A percentile compares a stretch with the other conserved stretches of the same genome.
These are phyloP conservation scores for Fusarium xyrophilum DNA, from an alignment of 2,329 filamentous ascomycete species.

Conservation along the genomic window DNA sequence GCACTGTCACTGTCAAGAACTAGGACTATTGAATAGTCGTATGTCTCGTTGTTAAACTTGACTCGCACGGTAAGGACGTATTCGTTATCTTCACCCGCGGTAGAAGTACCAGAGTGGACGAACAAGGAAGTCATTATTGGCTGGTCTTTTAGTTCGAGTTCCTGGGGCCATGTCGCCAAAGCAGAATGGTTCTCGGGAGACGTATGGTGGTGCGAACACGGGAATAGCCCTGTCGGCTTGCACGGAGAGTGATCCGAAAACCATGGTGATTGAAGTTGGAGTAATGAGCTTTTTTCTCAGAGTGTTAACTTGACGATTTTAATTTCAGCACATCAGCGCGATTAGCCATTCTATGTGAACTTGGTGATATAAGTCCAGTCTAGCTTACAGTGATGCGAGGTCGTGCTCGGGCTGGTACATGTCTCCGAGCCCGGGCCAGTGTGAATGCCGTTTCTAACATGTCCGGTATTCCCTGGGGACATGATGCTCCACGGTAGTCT, in stretches of 20 bases:
- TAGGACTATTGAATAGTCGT: neutral
- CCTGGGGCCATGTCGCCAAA: neutral
- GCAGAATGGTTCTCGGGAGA: neutral
- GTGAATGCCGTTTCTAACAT: neutral
- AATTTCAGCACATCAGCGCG: too few species aligned
- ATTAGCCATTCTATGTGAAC: too few species aligned
- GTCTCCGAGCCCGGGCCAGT: neutral
- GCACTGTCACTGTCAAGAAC: neutral
- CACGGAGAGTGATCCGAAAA: too few species aligned
- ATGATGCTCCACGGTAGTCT: too few species aligned
- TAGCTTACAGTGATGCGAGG: neutral
- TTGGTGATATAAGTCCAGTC: neutral
- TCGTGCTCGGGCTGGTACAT: neutral
- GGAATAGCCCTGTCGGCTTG: too few species aligned
- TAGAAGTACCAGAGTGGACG: neutral
- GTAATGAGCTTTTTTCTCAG: too few species aligned
- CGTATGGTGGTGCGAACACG: neutral
- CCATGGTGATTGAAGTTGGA: too few species aligned
- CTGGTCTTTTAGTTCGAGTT: neutral
- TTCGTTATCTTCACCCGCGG: neutral
- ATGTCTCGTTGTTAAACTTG: neutral
- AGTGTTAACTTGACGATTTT: too few species aligned
- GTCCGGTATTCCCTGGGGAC: neutral
- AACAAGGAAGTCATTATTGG: neutral
- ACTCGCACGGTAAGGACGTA: neutral